A percentile compares a stretch with the other conserved stretches of the same genome.
Evolutionary conservation across 2,329 filamentous ascomycete species (phyloP).

Genomic region (Tolypocladium nubicola): DNA sequence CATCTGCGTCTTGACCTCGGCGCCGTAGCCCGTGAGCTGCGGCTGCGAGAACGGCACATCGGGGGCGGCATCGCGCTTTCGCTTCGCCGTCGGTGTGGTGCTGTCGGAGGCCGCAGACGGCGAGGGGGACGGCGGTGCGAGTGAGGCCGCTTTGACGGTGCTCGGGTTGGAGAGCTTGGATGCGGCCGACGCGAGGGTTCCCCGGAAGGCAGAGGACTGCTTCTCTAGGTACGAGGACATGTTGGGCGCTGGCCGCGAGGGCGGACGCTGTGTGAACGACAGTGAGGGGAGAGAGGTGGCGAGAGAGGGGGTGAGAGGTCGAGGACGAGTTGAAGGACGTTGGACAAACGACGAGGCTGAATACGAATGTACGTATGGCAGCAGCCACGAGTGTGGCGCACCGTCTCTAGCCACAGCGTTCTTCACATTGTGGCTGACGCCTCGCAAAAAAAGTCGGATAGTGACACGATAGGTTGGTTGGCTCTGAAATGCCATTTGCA

Average conservation of each 20-base stretch:
- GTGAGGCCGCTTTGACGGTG: constrained; percentile 26
- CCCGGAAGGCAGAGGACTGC: constrained; percentile 52
- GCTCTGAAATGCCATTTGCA: not conserved
- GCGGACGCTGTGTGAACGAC: not conserved
- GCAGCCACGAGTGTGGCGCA: not conserved
- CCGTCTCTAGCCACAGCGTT: not conserved
- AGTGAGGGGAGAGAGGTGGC: not conserved
- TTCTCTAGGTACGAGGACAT: constrained; percentile 57
- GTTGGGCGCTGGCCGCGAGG: constrained; percentile 10
- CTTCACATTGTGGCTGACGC: not conserved
- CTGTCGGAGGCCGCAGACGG: constrained; percentile 46
- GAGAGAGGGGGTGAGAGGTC: not conserved
- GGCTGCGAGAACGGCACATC: constrained; percentile 64
- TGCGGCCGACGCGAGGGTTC: constrained; percentile 51
- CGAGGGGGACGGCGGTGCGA: constrained; percentile 52
- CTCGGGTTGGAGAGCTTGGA: constrained; percentile 47
- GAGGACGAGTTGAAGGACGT: not conserved
- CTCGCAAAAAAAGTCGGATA: not conserved
- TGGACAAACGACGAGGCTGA: not conserved
- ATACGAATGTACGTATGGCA: not conserved
- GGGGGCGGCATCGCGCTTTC: constrained; percentile 43
- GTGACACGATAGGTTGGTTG: not conserved
- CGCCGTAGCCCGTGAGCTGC: constrained; percentile 62
- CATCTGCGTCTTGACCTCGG: constrained; percentile 77
- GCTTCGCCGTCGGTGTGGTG: constrained; percentile 54